These are phyloP conservation scores for Penicillium sp. DNA, from an alignment of 2,329 filamentous ascomycete genomes.

Conservation along the genomic window DNA sequence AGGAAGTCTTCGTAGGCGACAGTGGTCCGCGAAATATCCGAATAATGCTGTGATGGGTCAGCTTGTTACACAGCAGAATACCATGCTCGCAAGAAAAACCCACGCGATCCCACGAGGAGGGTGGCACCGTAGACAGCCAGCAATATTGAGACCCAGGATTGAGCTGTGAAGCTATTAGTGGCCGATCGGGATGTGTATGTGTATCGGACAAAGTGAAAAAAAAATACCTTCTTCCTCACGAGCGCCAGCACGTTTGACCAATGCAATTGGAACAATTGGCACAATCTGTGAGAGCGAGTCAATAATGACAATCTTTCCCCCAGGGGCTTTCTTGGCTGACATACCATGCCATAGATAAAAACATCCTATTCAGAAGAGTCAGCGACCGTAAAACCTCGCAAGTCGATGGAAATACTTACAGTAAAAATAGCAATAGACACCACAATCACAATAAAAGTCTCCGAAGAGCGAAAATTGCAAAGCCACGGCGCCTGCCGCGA, in stretches of 20 bases:
- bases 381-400: not conserved
- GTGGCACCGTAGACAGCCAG: constrained; percentile 73
- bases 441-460: constrained; percentile 46
- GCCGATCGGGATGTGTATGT: not conserved
- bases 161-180: constrained; percentile 49
- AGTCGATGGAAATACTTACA: constrained; percentile 34
- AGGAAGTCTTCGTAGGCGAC: constrained; percentile 59
- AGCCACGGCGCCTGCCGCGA: constrained; percentile 27
- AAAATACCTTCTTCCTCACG: constrained; percentile 47
- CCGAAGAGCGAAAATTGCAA: constrained; percentile 46
- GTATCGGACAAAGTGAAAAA: not conserved
- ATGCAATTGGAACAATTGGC: constrained; percentile 72
- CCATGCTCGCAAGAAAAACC: constrained; percentile 21
- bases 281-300: constrained; percentile 56
- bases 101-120: constrained; percentile 58
- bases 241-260: constrained; percentile 45
- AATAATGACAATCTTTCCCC: no score
- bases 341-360: constrained; percentile 49
- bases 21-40: constrained; percentile 51
- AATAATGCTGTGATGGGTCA: constrained; percentile 17
- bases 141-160: constrained; percentile 73
- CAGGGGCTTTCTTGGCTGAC: not conserved
- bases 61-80: not conserved
- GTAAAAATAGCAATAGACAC: constrained; percentile 52
- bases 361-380: constrained; percentile 38